phyloP scores from a whole-genome alignment of 2,329 filamentous ascomycete genomes.

The Lachnellula willkommii region DNA sequence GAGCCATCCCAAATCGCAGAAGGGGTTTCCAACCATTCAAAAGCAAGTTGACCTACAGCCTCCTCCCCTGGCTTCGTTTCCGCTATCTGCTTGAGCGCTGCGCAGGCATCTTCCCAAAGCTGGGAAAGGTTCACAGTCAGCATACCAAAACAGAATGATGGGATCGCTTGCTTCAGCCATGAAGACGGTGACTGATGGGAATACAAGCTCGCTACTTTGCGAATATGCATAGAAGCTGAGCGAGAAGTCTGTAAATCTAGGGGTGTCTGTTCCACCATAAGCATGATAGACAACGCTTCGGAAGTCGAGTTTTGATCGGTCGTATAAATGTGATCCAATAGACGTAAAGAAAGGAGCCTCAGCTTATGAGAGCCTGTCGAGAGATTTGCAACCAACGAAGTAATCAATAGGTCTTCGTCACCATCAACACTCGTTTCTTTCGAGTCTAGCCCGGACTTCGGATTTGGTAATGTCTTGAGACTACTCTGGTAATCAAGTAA shows the following conservation, averaged over 20 bases:
- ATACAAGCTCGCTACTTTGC: slow-evolving; percentile 55
- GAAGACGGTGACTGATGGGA: slow-evolving; percentile 56
- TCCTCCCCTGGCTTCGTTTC: slow-evolving; percentile 68
- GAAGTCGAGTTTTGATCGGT: slow-evolving; percentile 43
- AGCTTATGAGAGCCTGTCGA: slow-evolving; percentile 69
- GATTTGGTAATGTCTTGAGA: slow-evolving; percentile 18
- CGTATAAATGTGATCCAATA: slow-evolving; percentile 59
- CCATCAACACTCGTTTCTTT: slow-evolving; percentile 36
- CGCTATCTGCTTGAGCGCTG: slow-evolving; percentile 69
- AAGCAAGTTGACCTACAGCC: slow-evolving; percentile 63
- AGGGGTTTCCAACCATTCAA: slow-evolving; percentile 67
- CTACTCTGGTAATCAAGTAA: slow-evolving; percentile 50
- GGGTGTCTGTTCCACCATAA: slow-evolving; percentile 74
- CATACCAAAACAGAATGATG: slow-evolving; percentile 81
- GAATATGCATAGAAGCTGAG: slow-evolving; percentile 76
- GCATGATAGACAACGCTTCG: slow-evolving; percentile 57
- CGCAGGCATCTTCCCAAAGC: slow-evolving; percentile 78
- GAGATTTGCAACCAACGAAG: slow-evolving; percentile 66
- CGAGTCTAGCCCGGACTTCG: slow-evolving; percentile 4
- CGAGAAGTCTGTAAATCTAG: slow-evolving; percentile 72
- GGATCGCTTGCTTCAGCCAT: slow-evolving; percentile 67
- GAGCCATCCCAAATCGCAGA: slow-evolving; percentile 50
- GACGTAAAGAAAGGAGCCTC: slow-evolving; percentile 64
- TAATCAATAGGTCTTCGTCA: slow-evolving; percentile 56
- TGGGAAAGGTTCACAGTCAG: slow-evolving; percentile 80